A percentile compares a stretch with the other conserved stretches of the same genome.
These are phyloP conservation scores for Leucosporidium yakuticum DNA, from an alignment of 768 basidiomycete genomes.

Conservation along the genomic window DNA sequence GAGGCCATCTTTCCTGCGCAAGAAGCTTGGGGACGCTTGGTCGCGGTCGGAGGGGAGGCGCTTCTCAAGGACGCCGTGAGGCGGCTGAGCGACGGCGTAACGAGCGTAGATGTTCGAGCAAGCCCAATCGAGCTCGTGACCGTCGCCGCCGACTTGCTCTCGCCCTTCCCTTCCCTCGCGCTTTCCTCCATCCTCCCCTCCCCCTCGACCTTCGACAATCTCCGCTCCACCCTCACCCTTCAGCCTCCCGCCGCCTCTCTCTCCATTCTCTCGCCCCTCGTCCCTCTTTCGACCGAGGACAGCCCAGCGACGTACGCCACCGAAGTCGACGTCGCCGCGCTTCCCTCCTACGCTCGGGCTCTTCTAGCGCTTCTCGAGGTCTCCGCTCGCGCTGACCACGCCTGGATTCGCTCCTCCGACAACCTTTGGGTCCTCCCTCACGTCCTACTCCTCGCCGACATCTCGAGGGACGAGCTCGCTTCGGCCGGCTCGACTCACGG, in stretches of 20 bases:
- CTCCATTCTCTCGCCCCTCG: constrained; percentile 53
- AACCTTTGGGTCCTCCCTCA: constrained; percentile 66
- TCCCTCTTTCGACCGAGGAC: constrained; percentile 47
- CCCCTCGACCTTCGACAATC: background rate
- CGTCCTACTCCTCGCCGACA: constrained; percentile 54
- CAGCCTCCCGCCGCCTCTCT: constrained; percentile 26
- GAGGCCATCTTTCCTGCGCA: constrained; percentile 20
- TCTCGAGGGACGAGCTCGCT: constrained; percentile 36
- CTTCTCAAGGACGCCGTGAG: background rate
- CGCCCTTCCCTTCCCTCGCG: background rate
- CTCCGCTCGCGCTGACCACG: constrained; percentile 43
- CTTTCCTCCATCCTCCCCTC: constrained; percentile 5
- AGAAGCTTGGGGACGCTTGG: constrained; percentile 10
- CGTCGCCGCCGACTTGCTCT: constrained; percentile 3
- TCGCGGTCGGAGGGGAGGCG: background rate
- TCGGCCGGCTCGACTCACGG: constrained; percentile 26
- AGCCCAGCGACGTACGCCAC: background rate
- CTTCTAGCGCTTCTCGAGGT: constrained; percentile 25
- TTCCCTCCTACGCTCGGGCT: constrained; percentile 10
- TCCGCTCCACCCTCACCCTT: constrained; percentile 6
- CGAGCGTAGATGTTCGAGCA: background rate
- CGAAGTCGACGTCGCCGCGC: constrained; percentile 10
- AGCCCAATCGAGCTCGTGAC: constrained; percentile 20
- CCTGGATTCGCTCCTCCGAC: constrained; percentile 57
- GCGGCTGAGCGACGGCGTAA: background rate